Evolutionary conservation across 2,329 filamentous ascomycete genomes (phyloP), one percentile per base, ranked within the genome.

Genomic region (Fusarium sp.): DNA sequence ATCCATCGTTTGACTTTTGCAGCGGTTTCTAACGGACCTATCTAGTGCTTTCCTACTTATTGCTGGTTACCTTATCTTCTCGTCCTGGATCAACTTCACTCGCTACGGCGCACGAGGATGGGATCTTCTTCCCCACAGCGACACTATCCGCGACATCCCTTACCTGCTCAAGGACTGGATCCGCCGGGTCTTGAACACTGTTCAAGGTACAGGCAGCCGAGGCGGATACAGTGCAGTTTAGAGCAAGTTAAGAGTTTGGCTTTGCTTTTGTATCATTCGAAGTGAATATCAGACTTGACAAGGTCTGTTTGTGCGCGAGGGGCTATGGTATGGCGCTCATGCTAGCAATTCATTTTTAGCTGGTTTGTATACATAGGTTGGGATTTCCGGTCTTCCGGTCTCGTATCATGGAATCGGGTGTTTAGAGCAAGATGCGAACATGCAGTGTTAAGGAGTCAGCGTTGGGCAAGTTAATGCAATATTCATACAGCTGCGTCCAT

Each of bases 1-100:
- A 24, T 8, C 16, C 10, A n/a, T 8, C n/a, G 6, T 5, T 8
- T 16, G 13, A 18, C 6, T 29, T 24, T 24, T 12, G 15, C 27
- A 16, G 15, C 12, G 2, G 8, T 44, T 38, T 45, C 71, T 75
- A 67, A 75, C 78, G 72, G 70, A 77, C 22, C 18, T 57, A 77
- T 24, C n/a, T 57, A 97, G 94, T 73, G 83, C 91, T 64, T 99
- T 99, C 87, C 86, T 98, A 68, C 88, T 88, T 47, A 91, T 90
- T 43, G 94, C 96, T 3, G 84, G 94, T 25, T 99, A 98, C 82
- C 90, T 99, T 71, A 97, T 98, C 79, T 98, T 98, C 78, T 94
- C 95, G 70, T 97, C 94, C 22, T 99, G 96, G 96, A 90, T 98
- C 79, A 98, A 98, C 85, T 98, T 98, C 86, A 98, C 94, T 84